Base-by-base conservation (phyloP, 176 grass and related monocot species). In the Triticum timopheevii region DNA sequence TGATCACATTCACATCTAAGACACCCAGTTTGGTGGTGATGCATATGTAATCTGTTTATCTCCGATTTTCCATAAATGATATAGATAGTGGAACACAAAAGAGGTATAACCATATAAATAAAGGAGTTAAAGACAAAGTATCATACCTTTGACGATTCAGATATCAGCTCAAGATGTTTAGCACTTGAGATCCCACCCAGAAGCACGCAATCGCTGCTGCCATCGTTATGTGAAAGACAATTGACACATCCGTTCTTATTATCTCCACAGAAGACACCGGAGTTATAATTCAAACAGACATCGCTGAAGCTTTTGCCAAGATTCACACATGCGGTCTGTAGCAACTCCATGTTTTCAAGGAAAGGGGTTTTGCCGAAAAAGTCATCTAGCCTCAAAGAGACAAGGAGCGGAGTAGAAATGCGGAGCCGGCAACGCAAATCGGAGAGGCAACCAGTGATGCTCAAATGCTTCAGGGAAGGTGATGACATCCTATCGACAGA, bases 121-220 rank as follows among this genome's bases (percentile, higher is more conserved):
- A 72, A 40, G 20, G 69, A 71, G 10, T 44, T 42, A 0, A 73
- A 15, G 19, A 42, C 10, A 1, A 16, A 19, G 22, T 86, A 70
- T 12, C 52, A 24, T 71, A 78, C 76, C 19, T 8, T 61, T n/a
- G 7, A 1, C n/a, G 3, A 0, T 3, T 4, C 4, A 73, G 65
- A 42, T 19, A 24, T 31, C 36, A 86, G 8, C 0, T 20, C 12
- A n/a, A 86, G 42, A 31, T 34, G 42, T 58, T 8, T 9, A 72
- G 36, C 85, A n/a, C 61, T 39, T 19, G 77, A 80, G 59, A 86
- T 35, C 62, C 52, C 77, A 63, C 61, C 12, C 0, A 80, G 67
- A 79, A 86, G 52, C 25, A 80, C 36, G 23, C 66, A 62, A 1
- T 45, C 35, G 4, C 69, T 71, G 20, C 69, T 40, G 35, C 20